Evolutionary conservation across 1,284 basidiomycete species (phyloP).

Genomic region (Tilletia walkeri): DNA sequence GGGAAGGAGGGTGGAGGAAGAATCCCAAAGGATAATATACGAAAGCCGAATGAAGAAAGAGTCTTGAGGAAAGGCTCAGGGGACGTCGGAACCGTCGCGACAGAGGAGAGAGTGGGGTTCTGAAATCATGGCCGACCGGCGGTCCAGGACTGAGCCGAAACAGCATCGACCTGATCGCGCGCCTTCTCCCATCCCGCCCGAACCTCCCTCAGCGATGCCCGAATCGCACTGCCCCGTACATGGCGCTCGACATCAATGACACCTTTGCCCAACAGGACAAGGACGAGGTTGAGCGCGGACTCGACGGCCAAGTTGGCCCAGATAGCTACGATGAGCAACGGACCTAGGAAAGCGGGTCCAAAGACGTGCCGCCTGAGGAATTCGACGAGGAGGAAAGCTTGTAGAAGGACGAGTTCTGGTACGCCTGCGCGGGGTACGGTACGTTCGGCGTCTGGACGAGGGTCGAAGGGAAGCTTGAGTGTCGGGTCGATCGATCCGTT

Average conservation of each 20-base stretch:
- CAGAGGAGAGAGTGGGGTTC: background rate
- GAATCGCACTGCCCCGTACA: constrained; percentile 4
- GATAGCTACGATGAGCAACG: background rate
- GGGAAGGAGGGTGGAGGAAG: too few relatives aligned
- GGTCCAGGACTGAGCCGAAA: background rate
- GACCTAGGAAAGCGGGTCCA: background rate
- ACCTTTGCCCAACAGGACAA: constrained; percentile 4
- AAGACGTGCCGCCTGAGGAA: background rate
- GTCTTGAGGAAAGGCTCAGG: too few relatives aligned
- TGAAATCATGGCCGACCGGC: constrained; percentile 4
- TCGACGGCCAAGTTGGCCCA: constrained; percentile 8
- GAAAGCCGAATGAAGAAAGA: too few relatives aligned
- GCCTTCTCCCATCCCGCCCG: constrained; percentile 10
- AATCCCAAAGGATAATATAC: too few relatives aligned
- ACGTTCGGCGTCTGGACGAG: constrained; percentile 3
- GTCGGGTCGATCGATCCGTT: background rate
- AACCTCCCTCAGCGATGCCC: background rate
- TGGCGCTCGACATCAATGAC: constrained; percentile 10
- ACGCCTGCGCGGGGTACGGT: background rate
- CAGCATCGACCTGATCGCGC: constrained; percentile 1
- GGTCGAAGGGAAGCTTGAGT: constrained; percentile 1
- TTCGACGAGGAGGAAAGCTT: background rate
- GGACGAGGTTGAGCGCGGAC: constrained; percentile 8
- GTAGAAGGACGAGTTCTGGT: background rate
- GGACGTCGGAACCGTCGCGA: too few relatives aligned